Percentiles rank a stretch among this genome's conserved stretches.
Conservation (phyloP, 805 yeast species). For the Kuraishia floccosa region DNA sequence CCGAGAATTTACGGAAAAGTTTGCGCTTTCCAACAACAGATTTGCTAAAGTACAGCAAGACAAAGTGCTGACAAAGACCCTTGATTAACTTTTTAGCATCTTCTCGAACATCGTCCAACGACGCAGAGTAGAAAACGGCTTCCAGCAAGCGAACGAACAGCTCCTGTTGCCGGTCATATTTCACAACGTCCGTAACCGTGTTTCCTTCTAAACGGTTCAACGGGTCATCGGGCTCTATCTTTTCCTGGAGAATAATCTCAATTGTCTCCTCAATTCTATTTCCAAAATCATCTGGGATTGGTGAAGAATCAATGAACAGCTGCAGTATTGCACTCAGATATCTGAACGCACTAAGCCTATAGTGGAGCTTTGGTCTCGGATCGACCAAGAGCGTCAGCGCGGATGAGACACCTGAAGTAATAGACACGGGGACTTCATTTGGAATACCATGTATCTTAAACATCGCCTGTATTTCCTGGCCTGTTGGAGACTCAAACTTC, state of each 20-base stretch:
- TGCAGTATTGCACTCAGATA: constrained; percentile 58
- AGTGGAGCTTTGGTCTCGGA: constrained; percentile 47
- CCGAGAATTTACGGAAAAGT: constrained; percentile 58
- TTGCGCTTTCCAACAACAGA: constrained; percentile 59
- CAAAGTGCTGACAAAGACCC: constrained; percentile 68
- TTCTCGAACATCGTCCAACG: constrained; percentile 58
- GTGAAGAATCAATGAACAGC: constrained; percentile 50
- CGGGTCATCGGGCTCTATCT: constrained; percentile 9
- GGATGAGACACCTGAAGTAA: constrained; percentile 74
- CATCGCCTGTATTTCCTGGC: constrained; percentile 59
- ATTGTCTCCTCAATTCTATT: constrained; percentile 38
- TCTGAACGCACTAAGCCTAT: constrained; percentile 67
- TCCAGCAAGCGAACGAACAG: constrained; percentile 55
- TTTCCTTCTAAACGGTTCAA: constrained; percentile 20
- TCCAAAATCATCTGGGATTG: constrained; percentile 32
- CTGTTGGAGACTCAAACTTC: constrained; percentile 34
- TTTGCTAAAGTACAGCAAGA: constrained; percentile 66
- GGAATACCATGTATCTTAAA: constrained; percentile 63
- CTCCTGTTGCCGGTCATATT: constrained; percentile 51
- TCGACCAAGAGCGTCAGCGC: constrained; percentile 72
- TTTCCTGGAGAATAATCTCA: constrained; percentile 24
- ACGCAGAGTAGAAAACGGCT: constrained; percentile 63
- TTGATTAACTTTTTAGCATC: constrained; percentile 55
- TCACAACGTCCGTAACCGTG: constrained; percentile 32
- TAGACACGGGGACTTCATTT: constrained; percentile 53